Conservation (phyloP, 352 stramenopile genomes). For the Globisporangium canariense region DNA sequence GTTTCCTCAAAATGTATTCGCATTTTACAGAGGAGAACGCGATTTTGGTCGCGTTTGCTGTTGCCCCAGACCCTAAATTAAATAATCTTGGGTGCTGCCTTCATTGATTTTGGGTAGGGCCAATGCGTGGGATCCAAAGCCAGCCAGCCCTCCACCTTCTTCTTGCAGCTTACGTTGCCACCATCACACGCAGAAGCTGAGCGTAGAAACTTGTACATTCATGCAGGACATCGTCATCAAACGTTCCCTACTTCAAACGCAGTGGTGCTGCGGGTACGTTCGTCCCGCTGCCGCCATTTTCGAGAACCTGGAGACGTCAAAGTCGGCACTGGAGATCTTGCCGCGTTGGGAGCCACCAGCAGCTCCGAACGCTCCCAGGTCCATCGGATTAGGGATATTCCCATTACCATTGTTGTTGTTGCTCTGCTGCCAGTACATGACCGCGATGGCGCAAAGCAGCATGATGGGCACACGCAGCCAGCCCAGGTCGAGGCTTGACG, state of each 20-base stretch:
- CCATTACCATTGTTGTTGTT: neutral
- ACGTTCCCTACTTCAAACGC: too few relatives aligned
- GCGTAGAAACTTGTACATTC: too few relatives aligned
- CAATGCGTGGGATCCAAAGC: too few relatives aligned
- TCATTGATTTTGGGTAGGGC: too few relatives aligned
- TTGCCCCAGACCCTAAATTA: too few relatives aligned
- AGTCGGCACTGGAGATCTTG: neutral
- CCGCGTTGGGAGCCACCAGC: neutral
- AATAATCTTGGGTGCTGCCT: too few relatives aligned
- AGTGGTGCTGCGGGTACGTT: neutral
- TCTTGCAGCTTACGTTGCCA: too few relatives aligned
- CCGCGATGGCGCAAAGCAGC: slow-evolving; percentile 33
- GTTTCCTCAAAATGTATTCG: too few relatives aligned
- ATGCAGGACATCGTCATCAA: too few relatives aligned
- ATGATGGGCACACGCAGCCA: slow-evolving; percentile 39
- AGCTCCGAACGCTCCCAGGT: neutral
- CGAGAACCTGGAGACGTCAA: slow-evolving; percentile 9
- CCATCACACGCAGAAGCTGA: neutral
- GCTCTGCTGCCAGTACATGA: slow-evolving; percentile 45
- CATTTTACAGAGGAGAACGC: too few relatives aligned
- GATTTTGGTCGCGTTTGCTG: too few relatives aligned
- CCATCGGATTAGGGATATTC: neutral
- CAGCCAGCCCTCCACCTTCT: too few relatives aligned
- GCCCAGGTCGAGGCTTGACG: slow-evolving; percentile 26
- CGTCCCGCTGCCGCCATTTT: slow-evolving; percentile 12